These are phyloP conservation scores for Hypoxylon fuscum DNA, from an alignment of 495 filamentous ascomycete genomes.

Conservation along the genomic window DNA sequence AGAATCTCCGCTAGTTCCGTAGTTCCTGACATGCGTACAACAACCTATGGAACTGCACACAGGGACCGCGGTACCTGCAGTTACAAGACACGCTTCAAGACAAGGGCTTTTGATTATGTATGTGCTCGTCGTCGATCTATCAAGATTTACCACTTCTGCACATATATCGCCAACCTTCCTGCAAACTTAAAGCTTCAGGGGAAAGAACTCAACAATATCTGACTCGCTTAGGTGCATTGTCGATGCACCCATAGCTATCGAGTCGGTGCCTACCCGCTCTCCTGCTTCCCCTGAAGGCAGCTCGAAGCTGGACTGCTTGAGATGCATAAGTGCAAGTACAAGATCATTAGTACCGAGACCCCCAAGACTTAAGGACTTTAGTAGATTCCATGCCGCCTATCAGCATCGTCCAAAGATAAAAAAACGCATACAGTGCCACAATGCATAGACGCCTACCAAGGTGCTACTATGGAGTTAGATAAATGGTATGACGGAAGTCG, in stretches of 20 bases:
- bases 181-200: not conserved
- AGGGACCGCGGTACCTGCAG: constrained; percentile 24
- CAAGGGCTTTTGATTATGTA: constrained; percentile 1
- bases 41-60: not conserved
- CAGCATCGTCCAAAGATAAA: constrained; percentile 1
- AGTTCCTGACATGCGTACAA: constrained; percentile 13
- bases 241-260: constrained; percentile 10
- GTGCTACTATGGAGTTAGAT: not conserved
- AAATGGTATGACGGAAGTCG: constrained; percentile 16
- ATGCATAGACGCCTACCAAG: constrained; percentile 1
- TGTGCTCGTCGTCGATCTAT: constrained; percentile 22
- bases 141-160: constrained; percentile 4
- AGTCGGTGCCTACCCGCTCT: not conserved
- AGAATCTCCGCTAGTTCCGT: constrained; percentile 27
- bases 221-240: constrained; percentile 9
- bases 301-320: not conserved
- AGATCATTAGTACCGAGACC: not conserved
- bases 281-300: constrained; percentile 6
- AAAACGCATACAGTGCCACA: constrained; percentile 3
- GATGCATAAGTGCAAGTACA: not conserved
- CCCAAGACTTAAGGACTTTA: constrained; percentile 3
- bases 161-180: not conserved
- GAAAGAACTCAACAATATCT: constrained; percentile 1
- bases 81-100: constrained; percentile 18
- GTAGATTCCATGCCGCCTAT: too few relatives aligned